Evolutionary conservation across 371 early-diverging fungal species (phyloP).

Genomic region (Funneliformis caledonium): DNA sequence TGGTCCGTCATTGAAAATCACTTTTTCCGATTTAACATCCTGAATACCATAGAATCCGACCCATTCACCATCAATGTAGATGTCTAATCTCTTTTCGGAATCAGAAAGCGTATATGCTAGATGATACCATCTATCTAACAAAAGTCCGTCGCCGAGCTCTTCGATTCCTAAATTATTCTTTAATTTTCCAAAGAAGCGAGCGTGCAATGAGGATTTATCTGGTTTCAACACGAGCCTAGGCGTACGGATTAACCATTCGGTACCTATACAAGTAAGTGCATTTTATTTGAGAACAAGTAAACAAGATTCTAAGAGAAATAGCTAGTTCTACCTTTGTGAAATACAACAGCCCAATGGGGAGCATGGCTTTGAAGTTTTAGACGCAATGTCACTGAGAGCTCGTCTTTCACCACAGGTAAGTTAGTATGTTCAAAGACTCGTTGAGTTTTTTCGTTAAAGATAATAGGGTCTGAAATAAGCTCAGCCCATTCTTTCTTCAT

Average conservation of each 20-base stretch:
- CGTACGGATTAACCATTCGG: neutral
- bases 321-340: neutral
- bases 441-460: neutral
- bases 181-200: constrained; percentile 2
- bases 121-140: too few species aligned
- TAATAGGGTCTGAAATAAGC: constrained; percentile 16
- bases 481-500: constrained; percentile 25
- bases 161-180: neutral
- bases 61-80: neutral
- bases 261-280: neutral
- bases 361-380: constrained; percentile 5
- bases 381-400: too few species aligned
- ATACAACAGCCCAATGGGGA: neutral
- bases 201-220: neutral
- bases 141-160: too few species aligned
- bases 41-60: neutral
- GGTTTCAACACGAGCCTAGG: neutral
- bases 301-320: too few species aligned
- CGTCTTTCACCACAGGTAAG: neutral
- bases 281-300: neutral
- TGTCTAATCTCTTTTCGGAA: too few species aligned
- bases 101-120: too few species aligned
- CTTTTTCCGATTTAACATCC: neutral
- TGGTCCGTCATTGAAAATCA: constrained; percentile 10
- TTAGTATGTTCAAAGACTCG: neutral